Base-by-base conservation (phyloP, 1,139 yeast species). In the Martiniozyma asiatica region DNA sequence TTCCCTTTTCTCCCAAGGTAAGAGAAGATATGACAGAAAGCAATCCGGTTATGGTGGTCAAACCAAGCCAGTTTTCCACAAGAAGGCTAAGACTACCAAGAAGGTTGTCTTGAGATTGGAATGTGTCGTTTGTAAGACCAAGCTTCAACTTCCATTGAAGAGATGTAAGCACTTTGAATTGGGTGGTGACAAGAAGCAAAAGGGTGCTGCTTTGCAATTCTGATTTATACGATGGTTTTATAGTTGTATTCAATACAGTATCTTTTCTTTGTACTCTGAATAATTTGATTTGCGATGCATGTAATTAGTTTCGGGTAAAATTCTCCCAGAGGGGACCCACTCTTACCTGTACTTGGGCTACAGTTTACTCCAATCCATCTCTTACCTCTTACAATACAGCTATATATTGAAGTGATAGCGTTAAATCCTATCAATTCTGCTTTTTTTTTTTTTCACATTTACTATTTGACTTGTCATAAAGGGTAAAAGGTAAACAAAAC, bases 21-120 rank as follows among this genome's bases (percentile, higher is more conserved):
- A 92, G 87, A 84, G 99, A 78, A 87, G 99, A 76, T 89, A 89
- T 74, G 98, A 92, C 92, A 94, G 99, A 71, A 89, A 89, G 73
- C 98, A 89, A 75, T 66, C 82, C 61, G 99, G 99, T 84, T 89
- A 76, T 72, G 99, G 99, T 82, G 99, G 99, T 82, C 99, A 89
- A 75, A 89, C 98, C 72, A 89, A 85, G 77, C 98, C 81, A 64
- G 82, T 92, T 71, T 89, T 89, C 96, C 97, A 85, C 84, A 89
- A 89, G 81, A 92, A 89, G 70, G 99, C 99, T 57, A 89, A 89
- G 87, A 89, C 98, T 55, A 89, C 99, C 77, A 89, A 89, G 85
- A 89, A 89, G 81, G 95, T 89, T 65, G 98, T 89, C 51, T 79
- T 89, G 64, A 89, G 96, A 75, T 80, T 89, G 65, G 99, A 89